phyloP scores from a whole-genome alignment of 129 eudicot species.

The Rutidosis leptorrhynchoides region DNA sequence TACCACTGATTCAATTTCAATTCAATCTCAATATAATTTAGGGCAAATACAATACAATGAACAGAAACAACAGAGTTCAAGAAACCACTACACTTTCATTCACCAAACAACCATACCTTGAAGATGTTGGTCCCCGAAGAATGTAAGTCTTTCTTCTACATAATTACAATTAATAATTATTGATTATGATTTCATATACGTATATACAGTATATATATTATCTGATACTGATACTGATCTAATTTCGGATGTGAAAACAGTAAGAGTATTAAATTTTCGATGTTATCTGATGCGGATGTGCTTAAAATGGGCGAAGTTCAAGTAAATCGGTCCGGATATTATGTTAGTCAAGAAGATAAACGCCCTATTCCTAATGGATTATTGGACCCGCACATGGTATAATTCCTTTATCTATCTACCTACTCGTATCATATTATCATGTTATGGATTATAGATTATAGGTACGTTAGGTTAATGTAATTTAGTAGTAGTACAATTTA shows the following conservation, averaged over 20 bases:
- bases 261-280: conserved; percentile 67
- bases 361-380: conserved; percentile 57
- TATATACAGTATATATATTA: not conserved
- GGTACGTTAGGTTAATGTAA: not conserved
- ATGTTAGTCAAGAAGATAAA: conserved; percentile 34
- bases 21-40: not conserved
- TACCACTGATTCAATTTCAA: not conserved
- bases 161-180: too few relatives aligned
- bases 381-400: conserved; percentile 81
- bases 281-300: conserved; percentile 52
- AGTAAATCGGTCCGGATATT: conserved; percentile 45
- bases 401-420: not conserved
- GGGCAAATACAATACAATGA: conserved; percentile 7
- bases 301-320: conserved; percentile 59
- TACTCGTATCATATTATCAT: not conserved
- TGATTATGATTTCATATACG: not conserved
- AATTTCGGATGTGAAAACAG: conserved; percentile 31
- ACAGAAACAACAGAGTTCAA: conserved; percentile 34
- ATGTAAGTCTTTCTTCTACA: conserved; percentile 39
- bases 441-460: not conserved
- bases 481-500: not conserved
- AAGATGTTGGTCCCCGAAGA: conserved; percentile 76
- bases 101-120: conserved; percentile 70
- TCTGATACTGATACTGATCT: not conserved
- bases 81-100: conserved; percentile 34